phyloP scores from a whole-genome alignment of 1,139 yeast genomes.

The Keqinozyma sinolaborantium region DNA sequence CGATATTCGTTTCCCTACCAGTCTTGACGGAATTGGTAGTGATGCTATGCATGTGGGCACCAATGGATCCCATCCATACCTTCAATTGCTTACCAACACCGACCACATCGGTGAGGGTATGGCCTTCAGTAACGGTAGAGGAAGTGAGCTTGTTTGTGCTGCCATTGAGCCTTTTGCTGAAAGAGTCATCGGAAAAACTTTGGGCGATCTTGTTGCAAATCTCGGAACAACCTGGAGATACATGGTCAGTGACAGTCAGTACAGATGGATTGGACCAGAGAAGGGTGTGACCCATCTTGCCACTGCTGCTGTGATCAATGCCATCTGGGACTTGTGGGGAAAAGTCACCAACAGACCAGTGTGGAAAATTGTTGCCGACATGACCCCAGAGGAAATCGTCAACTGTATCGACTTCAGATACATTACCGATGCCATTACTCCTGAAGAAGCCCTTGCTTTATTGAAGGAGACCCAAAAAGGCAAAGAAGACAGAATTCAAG shows the following conservation, averaged over 20 bases:
- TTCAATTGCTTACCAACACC: constrained; percentile 9
- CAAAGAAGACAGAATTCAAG: constrained; percentile 20
- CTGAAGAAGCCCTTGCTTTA: constrained; percentile 30
- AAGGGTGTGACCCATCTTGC: constrained; percentile 31
- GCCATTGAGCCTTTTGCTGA: constrained; percentile 15
- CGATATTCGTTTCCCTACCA: constrained; percentile 29
- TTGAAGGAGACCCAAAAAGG: constrained; percentile 22
- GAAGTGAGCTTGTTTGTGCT: constrained; percentile 12
- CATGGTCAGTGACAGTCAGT: constrained; percentile 30
- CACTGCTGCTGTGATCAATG: constrained; percentile 23
- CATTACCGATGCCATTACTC: constrained; percentile 34
- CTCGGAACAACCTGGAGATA: constrained; percentile 35
- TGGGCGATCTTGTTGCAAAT: constrained; percentile 23
- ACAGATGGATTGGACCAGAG: constrained; percentile 40
- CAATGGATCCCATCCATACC: constrained; percentile 20
- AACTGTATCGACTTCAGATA: constrained; percentile 39
- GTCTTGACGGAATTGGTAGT: constrained; percentile 25
- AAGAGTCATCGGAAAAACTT: constrained; percentile 17
- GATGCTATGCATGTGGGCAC: constrained; percentile 33
- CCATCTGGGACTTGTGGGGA: constrained; percentile 38
- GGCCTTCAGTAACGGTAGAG: constrained; percentile 15
- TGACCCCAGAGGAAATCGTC: constrained; percentile 40
- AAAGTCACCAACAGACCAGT: constrained; percentile 28
- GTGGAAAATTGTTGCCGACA: constrained; percentile 33
- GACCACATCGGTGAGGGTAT: constrained; percentile 12